A percentile compares a stretch with the other conserved stretches of the same genome.
Conservation (phyloP, 352 stramenopile genomes). For the Phytophthora crassamura region DNA sequence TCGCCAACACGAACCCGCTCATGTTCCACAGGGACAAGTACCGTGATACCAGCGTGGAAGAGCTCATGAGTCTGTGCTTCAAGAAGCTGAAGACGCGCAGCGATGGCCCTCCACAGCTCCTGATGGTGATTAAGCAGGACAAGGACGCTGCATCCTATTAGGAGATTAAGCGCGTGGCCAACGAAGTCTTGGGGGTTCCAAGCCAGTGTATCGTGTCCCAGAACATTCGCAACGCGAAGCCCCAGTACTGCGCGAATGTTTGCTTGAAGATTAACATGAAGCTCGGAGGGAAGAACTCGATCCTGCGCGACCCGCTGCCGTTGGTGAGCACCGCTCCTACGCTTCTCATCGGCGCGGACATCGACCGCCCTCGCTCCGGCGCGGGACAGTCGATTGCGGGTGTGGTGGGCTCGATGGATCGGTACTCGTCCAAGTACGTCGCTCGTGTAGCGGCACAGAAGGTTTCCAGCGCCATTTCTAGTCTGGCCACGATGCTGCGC, state of each 20-base stretch:
- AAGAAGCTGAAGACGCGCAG: neutral
- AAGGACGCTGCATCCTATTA: neutral
- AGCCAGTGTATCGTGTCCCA: constrained; percentile 60
- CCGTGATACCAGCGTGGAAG: constrained; percentile 44
- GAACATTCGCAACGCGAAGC: constrained; percentile 39
- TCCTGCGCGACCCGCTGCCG: constrained; percentile 43
- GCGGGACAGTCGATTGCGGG: constrained; percentile 63
- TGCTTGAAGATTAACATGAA: constrained; percentile 72
- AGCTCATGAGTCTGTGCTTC: constrained; percentile 42
- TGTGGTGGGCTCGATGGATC: constrained; percentile 72
- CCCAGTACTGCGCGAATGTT: constrained; percentile 64
- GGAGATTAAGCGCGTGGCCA: constrained; percentile 2
- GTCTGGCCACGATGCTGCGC: constrained; percentile 40
- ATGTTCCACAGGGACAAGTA: constrained; percentile 41
- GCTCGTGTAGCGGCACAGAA: constrained; percentile 54
- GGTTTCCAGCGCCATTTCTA: constrained; percentile 39
- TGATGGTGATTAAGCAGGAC: neutral
- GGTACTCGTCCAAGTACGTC: constrained; percentile 50
- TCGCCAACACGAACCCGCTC: constrained; percentile 34
- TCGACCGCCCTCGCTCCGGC: constrained; percentile 58
- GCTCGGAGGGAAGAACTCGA: constrained; percentile 59
- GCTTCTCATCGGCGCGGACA: constrained; percentile 77
- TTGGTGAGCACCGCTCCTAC: constrained; percentile 45
- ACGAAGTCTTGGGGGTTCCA: constrained; percentile 59
- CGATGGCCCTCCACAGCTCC: neutral